Evolutionary conservation across 306 rosid species (phyloP).

Genomic region (Trichosanthes truncata): DNA sequence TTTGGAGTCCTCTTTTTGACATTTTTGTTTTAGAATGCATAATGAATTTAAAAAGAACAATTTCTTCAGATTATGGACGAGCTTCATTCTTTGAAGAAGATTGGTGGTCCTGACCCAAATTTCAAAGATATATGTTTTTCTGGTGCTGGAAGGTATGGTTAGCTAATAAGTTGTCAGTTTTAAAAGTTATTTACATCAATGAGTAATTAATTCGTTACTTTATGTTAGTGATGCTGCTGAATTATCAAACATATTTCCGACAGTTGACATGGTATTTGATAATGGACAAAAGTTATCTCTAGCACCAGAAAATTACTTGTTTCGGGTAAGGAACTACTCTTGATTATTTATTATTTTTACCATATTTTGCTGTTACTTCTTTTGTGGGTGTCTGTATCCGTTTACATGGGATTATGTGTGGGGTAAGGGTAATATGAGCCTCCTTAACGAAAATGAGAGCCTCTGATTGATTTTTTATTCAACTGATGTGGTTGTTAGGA

Average conservation of each 20-base stretch:
- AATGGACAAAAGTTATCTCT: constrained; percentile 62
- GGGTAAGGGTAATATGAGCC: background rate
- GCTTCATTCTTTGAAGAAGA: constrained; percentile 45
- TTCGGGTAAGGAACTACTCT: constrained; percentile 47
- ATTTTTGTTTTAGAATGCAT: background rate
- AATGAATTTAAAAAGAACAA: background rate
- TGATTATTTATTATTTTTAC: background rate
- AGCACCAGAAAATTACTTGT: constrained; percentile 92
- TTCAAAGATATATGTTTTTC: constrained; percentile 74
- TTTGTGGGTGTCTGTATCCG: background rate
- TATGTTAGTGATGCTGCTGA: constrained; percentile 53
- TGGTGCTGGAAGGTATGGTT: constrained; percentile 60
- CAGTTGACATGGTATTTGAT: constrained; percentile 82
- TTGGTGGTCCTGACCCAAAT: constrained; percentile 83
- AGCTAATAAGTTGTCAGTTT: constrained; percentile 7
- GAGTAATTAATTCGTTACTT: constrained; percentile 23
- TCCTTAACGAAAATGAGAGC: background rate
- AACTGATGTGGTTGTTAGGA: background rate
- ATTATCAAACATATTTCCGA: constrained; percentile 58
- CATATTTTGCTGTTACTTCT: background rate
- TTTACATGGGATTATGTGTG: background rate
- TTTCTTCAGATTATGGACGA: constrained; percentile 58
- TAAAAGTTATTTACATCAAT: background rate
- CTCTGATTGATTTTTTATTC: background rate
- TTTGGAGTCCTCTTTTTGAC: background rate